Percentiles rank a stretch among this genome's conserved stretches.
Evolutionary conservation across 495 filamentous ascomycete species (phyloP).

Genomic region (Bryoglossum gracile): DNA sequence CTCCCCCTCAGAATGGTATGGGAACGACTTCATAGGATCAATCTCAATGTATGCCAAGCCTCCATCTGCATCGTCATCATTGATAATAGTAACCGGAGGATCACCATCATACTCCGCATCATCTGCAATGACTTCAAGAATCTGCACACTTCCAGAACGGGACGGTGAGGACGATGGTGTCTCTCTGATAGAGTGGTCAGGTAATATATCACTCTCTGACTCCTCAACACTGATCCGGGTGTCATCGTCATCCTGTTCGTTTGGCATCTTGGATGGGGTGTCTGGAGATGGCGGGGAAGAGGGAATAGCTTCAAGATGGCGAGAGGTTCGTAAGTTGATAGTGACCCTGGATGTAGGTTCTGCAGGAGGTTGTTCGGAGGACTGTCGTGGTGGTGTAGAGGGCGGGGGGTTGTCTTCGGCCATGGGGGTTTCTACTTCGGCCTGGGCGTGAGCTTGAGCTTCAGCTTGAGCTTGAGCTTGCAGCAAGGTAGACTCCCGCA

Average conservation of each 20-base stretch:
- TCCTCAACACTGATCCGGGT: constrained; percentile 22
- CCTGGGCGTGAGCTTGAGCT: constrained; percentile 35
- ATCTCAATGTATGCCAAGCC: constrained; percentile 26
- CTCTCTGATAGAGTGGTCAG: constrained; percentile 19
- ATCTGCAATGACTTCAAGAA: constrained; percentile 18
- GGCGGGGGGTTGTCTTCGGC: constrained; percentile 14
- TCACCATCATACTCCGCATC: constrained; percentile 20
- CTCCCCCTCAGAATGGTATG: constrained; percentile 8
- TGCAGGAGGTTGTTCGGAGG: constrained; percentile 7
- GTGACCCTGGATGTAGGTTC: constrained; percentile 36
- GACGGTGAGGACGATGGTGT: constrained; percentile 31
- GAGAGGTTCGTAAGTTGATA: constrained; percentile 43
- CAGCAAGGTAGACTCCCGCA: constrained; percentile 26
- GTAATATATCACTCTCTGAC: constrained; percentile 26
- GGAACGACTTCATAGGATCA: constrained; percentile 35
- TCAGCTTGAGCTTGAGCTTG: constrained; percentile 35
- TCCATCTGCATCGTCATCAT: no score
- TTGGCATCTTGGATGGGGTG: constrained; percentile 25
- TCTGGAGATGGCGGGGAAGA: constrained; percentile 40
- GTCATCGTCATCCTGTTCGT: constrained; percentile 6
- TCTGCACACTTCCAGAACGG: constrained; percentile 27
- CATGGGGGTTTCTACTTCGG: constrained; percentile 19
- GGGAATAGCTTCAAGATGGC: constrained; percentile 31
- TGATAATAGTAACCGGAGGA: constrained; percentile 21
- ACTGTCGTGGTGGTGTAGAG: constrained; percentile 22